phyloP scores from a whole-genome alignment of 257 asterid genomes.

The Nicotiana otophora region DNA sequence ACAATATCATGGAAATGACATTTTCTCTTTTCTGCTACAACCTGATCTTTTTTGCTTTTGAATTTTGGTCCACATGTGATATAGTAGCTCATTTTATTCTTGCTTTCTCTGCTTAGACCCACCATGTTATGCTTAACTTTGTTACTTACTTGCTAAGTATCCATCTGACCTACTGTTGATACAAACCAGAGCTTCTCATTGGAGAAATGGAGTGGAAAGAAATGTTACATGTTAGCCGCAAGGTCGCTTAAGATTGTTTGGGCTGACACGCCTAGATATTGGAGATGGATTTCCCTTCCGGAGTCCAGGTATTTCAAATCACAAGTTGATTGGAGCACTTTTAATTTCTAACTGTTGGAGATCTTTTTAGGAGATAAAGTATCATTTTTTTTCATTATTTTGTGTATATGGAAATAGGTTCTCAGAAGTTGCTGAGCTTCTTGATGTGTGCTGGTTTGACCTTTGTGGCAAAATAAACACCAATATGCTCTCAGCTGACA shows the following conservation, averaged over 20 bases:
- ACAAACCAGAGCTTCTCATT: constrained; percentile 56
- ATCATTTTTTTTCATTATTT: neutral
- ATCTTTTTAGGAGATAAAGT: too few species aligned
- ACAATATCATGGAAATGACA: neutral
- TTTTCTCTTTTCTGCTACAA: neutral
- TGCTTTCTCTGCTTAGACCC: neutral
- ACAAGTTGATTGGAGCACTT: neutral
- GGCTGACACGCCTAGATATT: constrained; percentile 53
- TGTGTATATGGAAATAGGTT: constrained; percentile 2
- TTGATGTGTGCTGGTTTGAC: constrained; percentile 68
- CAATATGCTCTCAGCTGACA: constrained; percentile 47
- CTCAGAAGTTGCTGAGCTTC: constrained; percentile 23
- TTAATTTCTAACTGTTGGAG: neutral
- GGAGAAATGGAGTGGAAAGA: constrained; percentile 69
- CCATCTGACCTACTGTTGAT: constrained; percentile 20
- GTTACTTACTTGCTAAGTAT: neutral
- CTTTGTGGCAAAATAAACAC: constrained; percentile 37
- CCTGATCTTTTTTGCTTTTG: neutral
- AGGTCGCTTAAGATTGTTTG: constrained; percentile 56
- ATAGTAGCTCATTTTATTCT: neutral
- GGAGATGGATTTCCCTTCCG: constrained; percentile 49
- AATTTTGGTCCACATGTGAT: constrained; percentile 4
- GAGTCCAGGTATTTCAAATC: constrained; percentile 54
- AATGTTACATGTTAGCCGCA: constrained; percentile 65
- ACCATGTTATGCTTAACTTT: neutral